Conservation (phyloP, 176 grass and related monocot genomes). For the Phragmites australis region DNA sequence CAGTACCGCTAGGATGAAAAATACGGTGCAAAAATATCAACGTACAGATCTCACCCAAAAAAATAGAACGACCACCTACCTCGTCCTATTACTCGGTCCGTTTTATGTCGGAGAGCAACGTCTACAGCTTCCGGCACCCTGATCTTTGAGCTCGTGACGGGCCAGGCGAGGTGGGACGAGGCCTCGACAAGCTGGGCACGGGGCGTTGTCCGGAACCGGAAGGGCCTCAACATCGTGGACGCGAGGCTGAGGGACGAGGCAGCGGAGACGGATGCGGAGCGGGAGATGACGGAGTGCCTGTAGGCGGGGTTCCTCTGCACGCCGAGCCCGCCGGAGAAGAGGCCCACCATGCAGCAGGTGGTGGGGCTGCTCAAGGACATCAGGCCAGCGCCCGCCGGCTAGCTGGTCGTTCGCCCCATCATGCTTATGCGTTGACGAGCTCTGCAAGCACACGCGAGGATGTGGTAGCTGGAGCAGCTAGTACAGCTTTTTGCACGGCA, state of each 20-base stretch:
- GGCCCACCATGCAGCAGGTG: conserved; percentile 86
- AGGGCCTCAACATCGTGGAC: conserved; percentile 55
- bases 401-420: background rate
- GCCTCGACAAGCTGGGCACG: conserved; percentile 41
- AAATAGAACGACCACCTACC: too few species aligned
- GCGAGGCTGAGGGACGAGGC: conserved; percentile 38
- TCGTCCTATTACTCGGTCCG: too few species aligned
- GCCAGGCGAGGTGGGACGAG: conserved; percentile 49
- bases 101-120: conserved; percentile 52
- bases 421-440: background rate
- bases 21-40: too few species aligned
- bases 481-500: background rate
- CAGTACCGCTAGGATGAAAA: too few species aligned
- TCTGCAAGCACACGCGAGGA: background rate
- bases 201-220: conserved; percentile 46
- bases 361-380: conserved; percentile 85
- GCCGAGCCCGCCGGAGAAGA: conserved; percentile 56
- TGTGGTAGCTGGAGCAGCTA: background rate
- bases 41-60: too few species aligned
- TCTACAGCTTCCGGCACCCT: conserved; percentile 70
- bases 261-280: conserved; percentile 22
- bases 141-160: conserved; percentile 65
- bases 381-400: background rate
- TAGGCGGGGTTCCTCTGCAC: conserved; percentile 77
- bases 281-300: conserved; percentile 61